Evolutionary conservation across 2,329 filamentous ascomycete genomes (phyloP), one percentile per base, ranked within the genome.

Genomic region (Xylariaceae sp.): DNA sequence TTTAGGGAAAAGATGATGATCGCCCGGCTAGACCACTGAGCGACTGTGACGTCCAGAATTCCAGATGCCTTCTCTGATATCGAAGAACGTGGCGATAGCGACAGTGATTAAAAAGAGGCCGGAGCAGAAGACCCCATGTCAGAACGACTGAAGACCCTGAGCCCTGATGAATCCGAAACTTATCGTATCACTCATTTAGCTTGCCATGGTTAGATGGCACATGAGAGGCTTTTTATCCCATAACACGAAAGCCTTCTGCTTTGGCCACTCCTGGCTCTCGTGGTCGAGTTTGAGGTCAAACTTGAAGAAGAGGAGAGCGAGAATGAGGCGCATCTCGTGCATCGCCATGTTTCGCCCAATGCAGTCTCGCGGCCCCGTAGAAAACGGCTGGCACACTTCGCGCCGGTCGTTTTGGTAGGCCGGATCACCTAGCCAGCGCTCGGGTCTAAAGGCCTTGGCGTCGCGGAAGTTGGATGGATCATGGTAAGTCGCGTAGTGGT

Each of bases 241-340:
- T 14, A 57, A 31, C 1, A 40, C 16, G 31, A 42, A 57, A 1
- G 42, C 50, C 40, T 39, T 48, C 42, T 57, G 55, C 19, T 55
- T 51, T 5, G 22, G 5, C 56, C 55, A 58, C 13, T 48, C 40
- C 16, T 19, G 4, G 12, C 18, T 40, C 18, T 55, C 48, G 6
- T 31, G 33, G 33, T 39, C 39, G n/a, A 57, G 36, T 43, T 50
- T 48, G 11, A 57, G 16, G 17, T 60, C 56, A 34, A 57, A 55
- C 18, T 43, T 34, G 31, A 42, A 50, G 13, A 59, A 6, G 11
- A 55, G 3, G n/a, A 31, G 33, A 16, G 44, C n/a, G 1, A 57
- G 28, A 14, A 54, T 42, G 13, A 55, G 31, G 2, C 53, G 39
- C 45, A 58, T 53, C 39, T 59, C 57, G 33, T 46, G 14, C 19